phyloP scores from a whole-genome alignment of 2,329 filamentous ascomycete species.

The Exophiala bonariae region DNA sequence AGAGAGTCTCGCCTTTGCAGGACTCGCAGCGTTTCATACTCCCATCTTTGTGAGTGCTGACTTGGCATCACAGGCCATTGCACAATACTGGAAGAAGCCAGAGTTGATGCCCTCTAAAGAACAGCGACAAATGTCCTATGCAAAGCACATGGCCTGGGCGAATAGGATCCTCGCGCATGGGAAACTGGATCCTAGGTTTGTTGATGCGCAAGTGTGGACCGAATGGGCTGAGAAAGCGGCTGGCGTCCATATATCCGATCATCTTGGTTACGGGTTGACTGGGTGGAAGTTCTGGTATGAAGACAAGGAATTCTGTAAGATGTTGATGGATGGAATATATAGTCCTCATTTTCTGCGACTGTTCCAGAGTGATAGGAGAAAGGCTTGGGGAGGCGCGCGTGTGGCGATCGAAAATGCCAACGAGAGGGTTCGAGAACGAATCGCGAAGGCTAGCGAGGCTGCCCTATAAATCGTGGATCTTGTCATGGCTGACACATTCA shows the following conservation, averaged over 20 bases:
- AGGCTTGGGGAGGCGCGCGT: constrained; percentile 33
- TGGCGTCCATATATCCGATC: constrained; percentile 32
- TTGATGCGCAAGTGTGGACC: constrained; percentile 23
- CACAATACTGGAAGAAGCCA: constrained; percentile 34
- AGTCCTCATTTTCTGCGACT: constrained; percentile 36
- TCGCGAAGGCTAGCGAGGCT: background rate
- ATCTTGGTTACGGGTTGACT: constrained; percentile 33
- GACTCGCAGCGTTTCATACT: constrained; percentile 27
- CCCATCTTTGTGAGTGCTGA: constrained; percentile 31
- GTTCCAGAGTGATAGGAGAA: constrained; percentile 35
- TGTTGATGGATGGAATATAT: constrained; percentile 36
- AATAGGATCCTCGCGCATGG: constrained; percentile 16
- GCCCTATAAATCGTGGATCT: too few relatives aligned
- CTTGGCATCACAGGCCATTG: constrained; percentile 32
- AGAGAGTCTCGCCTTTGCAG: constrained; percentile 35
- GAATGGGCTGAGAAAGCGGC: constrained; percentile 35
- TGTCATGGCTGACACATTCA: background rate
- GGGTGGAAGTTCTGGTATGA: constrained; percentile 38
- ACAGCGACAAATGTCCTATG: constrained; percentile 31
- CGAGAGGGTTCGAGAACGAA: background rate
- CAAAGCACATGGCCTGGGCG: constrained; percentile 25
- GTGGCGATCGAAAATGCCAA: constrained; percentile 29
- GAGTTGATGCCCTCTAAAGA: constrained; percentile 21
- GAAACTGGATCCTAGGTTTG: constrained; percentile 18
- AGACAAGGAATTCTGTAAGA: constrained; percentile 33